A percentile compares a stretch with the other conserved stretches of the same genome.
These are phyloP conservation scores for Podospora pseudopauciseta DNA, from an alignment of 495 filamentous ascomycete species.

Conservation along the genomic window DNA sequence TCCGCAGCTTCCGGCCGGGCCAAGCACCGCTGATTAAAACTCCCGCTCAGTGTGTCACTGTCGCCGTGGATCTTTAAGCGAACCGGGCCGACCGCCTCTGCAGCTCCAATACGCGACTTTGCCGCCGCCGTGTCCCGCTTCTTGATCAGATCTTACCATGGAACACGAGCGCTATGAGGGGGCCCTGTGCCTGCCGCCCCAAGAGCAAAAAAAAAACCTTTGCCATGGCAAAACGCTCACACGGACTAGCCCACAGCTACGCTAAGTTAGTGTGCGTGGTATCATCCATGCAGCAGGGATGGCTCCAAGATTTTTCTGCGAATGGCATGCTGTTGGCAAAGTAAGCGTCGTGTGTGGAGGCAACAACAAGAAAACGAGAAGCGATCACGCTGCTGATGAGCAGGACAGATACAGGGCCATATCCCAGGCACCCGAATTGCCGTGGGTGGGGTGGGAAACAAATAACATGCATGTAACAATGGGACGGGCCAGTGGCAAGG, in stretches of 20 bases:
- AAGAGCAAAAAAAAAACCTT: not conserved
- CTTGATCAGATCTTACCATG: conserved; percentile 1
- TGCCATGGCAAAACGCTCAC: not conserved
- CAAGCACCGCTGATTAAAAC: not conserved
- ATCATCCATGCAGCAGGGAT: not conserved
- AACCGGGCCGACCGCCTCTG: conserved; percentile 7
- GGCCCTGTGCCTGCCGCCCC: not conserved
- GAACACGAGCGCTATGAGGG: not conserved
- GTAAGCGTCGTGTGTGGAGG: not conserved
- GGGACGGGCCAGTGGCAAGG: conserved; percentile 10
- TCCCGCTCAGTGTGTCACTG: not conserved
- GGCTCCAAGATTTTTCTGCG: not conserved
- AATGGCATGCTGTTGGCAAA: not conserved
- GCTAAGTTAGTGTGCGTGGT: not conserved
- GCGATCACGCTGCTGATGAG: not conserved
- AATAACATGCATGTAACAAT: not conserved
- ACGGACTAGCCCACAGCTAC: not conserved
- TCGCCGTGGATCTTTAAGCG: conserved; percentile 2
- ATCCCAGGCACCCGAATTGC: not conserved
- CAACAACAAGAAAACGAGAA: not conserved
- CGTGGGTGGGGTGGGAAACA: not conserved
- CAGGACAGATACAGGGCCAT: not conserved
- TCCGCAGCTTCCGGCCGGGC: conserved; percentile 1
- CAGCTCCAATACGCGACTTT: not conserved
- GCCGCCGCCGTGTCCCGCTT: conserved; percentile 3